phyloP scores from a whole-genome alignment of 106 monocot species.

The Acanthochlamys bracteata region DNA sequence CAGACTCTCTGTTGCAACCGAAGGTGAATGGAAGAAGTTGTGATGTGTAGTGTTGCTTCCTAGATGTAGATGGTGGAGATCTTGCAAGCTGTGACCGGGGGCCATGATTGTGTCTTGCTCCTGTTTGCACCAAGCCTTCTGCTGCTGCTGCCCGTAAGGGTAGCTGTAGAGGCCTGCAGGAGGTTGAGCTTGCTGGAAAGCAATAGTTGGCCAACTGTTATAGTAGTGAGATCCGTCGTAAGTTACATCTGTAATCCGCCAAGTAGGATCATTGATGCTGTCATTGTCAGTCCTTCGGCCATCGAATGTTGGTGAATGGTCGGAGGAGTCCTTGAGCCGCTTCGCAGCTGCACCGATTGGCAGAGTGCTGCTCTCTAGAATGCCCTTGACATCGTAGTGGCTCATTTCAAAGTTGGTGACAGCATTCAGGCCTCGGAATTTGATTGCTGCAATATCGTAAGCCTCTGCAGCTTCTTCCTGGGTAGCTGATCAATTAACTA shows the following conservation, averaged over 20 bases:
- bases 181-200: slow-evolving; percentile 53
- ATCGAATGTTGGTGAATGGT: slow-evolving; percentile 16
- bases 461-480: slow-evolving; percentile 99
- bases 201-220: slow-evolving; percentile 55
- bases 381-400: slow-evolving; percentile 97
- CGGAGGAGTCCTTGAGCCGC: slow-evolving; percentile 71
- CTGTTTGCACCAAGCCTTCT: slow-evolving; percentile 55
- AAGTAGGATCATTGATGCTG: slow-evolving; percentile 11
- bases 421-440: slow-evolving; percentile 91
- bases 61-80: slow-evolving; percentile 49
- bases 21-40: slow-evolving; percentile 57
- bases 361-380: slow-evolving; percentile 83
- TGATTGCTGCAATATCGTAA: slow-evolving; percentile 96
- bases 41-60: slow-evolving; percentile 20
- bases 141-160: slow-evolving; percentile 19
- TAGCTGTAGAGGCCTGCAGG: slow-evolving; percentile 30
- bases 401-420: slow-evolving; percentile 99
- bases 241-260: slow-evolving; percentile 26
- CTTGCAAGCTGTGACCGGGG: slow-evolving; percentile 32
- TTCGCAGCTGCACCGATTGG: slow-evolving; percentile 89
- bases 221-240: slow-evolving; percentile 24
- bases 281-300: slow-evolving; percentile 22
- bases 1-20: slow-evolving; percentile 22
- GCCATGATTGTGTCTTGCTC: slow-evolving; percentile 43
- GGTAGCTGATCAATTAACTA: slow-evolving; percentile 38